Conservation (phyloP, 2,329 filamentous ascomycete species). For the Didymosphaeria variabile region DNA sequence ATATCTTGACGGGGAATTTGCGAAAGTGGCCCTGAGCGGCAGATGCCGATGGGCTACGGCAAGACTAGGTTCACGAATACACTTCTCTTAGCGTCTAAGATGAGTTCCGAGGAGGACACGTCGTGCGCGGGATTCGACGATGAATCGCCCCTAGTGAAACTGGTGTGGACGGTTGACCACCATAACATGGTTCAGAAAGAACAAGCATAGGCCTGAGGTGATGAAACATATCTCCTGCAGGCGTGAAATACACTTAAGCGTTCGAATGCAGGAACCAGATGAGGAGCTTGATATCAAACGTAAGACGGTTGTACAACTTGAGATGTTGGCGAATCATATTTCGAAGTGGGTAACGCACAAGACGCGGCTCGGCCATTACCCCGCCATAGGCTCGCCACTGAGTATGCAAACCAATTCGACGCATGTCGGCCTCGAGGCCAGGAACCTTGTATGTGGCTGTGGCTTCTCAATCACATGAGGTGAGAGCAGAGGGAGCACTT, state of each 20-base stretch:
- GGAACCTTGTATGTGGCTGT: neutral
- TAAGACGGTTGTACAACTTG: neutral
- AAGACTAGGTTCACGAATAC: neutral
- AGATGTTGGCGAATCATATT: neutral
- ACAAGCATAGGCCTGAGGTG: neutral
- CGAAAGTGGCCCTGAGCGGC: neutral
- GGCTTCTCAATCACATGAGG: neutral
- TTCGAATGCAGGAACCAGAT: conserved; percentile 1
- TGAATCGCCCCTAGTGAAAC: neutral
- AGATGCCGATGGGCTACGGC: too few relatives aligned
- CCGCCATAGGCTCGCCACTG: neutral
- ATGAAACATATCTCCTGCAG: neutral
- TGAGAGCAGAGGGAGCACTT: neutral
- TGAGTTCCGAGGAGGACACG: neutral
- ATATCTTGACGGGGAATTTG: neutral
- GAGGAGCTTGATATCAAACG: neutral
- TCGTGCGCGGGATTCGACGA: neutral
- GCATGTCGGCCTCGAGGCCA: neutral
- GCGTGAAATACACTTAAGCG: neutral
- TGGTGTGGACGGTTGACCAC: neutral
- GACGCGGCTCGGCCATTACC: neutral
- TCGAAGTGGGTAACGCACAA: neutral
- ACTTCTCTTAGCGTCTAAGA: neutral
- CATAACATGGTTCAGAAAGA: neutral
- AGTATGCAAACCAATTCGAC: neutral